Base-by-base conservation (phyloP, 2,329 filamentous ascomycete genomes). In the Biscogniauxia marginata region DNA sequence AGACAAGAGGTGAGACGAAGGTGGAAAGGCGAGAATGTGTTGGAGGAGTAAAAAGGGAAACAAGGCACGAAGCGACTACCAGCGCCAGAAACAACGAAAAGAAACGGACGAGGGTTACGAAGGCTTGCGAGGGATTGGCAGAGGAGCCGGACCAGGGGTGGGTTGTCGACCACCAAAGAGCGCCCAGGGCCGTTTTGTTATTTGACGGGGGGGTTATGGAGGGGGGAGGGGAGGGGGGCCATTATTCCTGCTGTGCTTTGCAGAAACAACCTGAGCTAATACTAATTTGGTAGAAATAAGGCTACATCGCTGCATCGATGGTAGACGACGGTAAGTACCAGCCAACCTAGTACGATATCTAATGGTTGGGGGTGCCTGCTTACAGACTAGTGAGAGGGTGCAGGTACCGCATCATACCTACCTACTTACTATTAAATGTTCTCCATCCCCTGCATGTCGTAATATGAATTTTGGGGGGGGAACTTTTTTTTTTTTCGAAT, bases 1-100 rank as follows among this genome's bases (percentile, higher is more conserved):
- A 63, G 68, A 68, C 58, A 57, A 65, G 62, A 65, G 67, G 68
- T 67, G 61, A 66, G 59, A 53, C 18, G 50, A 56, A 56, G 39
- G 53, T 50, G 45, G 34, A 55, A 47, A 51, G 39, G 46, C 22
- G 24, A 23, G 48, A 22, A 59, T 54, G 60, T 57, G 59, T 50
- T 62, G 58, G 55, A 62, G 54, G 54, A 57, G 55, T 58, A 30
- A 25, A 39, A 24, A 52, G 23, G 24, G 46, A 52, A 25, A 39
- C 13, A 11, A 39, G 30, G 30, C 30, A 30, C 25, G 30, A n/a
- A 46, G 18, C 18, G 44, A 46, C 44, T 22, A 22, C 18, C 18
- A 22, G 18, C 44, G 18, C 44, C 44, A 46, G 44, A 20, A 46
- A 46, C 44, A 23, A 23, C 22, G 44, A 39, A 39, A 39, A 39